Base-by-base conservation (phyloP, 2,329 filamentous ascomycete species). In the Periconia digitata region DNA sequence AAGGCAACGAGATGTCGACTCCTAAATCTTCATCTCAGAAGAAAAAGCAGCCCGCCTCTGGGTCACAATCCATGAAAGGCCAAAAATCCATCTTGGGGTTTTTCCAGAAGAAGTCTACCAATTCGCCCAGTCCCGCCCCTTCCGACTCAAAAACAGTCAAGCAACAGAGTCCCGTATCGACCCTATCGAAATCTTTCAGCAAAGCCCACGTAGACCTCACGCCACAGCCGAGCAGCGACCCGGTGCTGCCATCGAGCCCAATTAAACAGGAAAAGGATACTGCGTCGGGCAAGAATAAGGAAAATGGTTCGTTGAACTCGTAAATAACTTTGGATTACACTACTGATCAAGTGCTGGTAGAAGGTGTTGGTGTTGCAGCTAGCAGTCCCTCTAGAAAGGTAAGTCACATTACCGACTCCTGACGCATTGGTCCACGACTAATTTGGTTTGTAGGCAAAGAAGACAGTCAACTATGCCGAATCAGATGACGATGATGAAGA, bases 341-440 rank as follows among this genome's bases (percentile, higher is more conserved):
- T 74, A 60, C 74, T 69, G 65, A 76, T 60, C 60, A 62, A 47
- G 58, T 70, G 49, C 55, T 50, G 54, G 56, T 54, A 77, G 75
- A 77, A 64, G 66, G 68, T 55, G 66, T 73, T 63, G 66, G 74
- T 44, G 70, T 73, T 40, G 63, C 76, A 40, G 77, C 75, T 3
- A 87, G 85, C 65, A 95, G 91, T 64, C 91, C 92, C 1, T 85
- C 86, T 15, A 84, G 91, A 63, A 91, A 91, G 80, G 90, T 90
- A 77, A 53, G 73, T 16, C 8, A 21, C 15, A n/a, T 18, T 3
- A n/a, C 29, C 18, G 27, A 36, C 8, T 23, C 39, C 17, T n/a
- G 18, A 35, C n/a, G n/a, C n/a, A n/a, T n/a, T n/a, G n/a, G n/a
- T n/a, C 15, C 37, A 13, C 37, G 2, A 23, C 51, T 62, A 29